Evolutionary conservation across 164 flowering plant species (phyloP).

Genomic region (Chimonanthus praecox): DNA sequence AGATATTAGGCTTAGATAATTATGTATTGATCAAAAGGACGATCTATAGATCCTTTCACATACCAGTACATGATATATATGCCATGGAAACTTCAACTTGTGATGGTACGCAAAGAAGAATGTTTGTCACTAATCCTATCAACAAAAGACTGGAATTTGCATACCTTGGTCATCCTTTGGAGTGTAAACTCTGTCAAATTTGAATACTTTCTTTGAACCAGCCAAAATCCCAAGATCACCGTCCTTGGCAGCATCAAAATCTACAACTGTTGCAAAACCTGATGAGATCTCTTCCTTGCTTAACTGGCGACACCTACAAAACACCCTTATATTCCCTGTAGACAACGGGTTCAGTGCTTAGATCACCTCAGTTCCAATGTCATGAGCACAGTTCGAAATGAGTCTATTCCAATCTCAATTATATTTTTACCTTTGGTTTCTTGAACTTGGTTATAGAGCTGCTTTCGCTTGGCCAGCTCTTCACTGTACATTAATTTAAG

Average conservation of each 20-base stretch:
- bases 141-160: not conserved
- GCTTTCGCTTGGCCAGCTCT: constrained; percentile 69
- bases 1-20: too few species aligned
- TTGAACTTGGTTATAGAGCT: constrained; percentile 66
- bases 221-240: constrained; percentile 66
- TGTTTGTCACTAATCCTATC: too few species aligned
- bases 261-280: constrained; percentile 53
- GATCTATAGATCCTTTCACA: too few species aligned
- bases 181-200: constrained; percentile 74
- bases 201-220: constrained; percentile 57
- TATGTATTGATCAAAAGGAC: too few species aligned
- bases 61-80: too few species aligned
- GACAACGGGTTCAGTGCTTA: not conserved
- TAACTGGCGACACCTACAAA: constrained; percentile 86
- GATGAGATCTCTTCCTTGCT: constrained; percentile 48
- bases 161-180: constrained; percentile 86
- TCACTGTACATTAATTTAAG: constrained; percentile 71
- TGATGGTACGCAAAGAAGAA: too few species aligned
- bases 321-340: constrained; percentile 88
- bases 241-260: constrained; percentile 78
- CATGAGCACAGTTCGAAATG: not conserved
- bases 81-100: too few species aligned
- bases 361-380: not conserved
- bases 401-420: not conserved
- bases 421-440: constrained; percentile 60